phyloP scores from a whole-genome alignment of 2,329 filamentous ascomycete species.

The Sarocladium kiliense region DNA sequence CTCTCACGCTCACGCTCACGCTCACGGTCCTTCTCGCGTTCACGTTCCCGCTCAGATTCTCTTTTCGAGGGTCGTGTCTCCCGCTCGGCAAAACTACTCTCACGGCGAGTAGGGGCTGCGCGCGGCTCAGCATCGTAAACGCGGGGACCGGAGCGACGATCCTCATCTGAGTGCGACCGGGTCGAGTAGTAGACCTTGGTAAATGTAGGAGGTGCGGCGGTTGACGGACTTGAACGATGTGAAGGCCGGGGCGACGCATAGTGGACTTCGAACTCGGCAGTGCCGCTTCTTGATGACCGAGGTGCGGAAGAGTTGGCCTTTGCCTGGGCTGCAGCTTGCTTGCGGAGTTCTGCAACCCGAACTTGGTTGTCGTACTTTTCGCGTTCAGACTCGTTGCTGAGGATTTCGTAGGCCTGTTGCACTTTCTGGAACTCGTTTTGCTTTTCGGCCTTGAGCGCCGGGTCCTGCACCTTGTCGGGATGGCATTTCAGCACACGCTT shows the following conservation, averaged over 20 bases:
- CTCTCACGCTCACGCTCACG: slow-evolving; percentile 23
- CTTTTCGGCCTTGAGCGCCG: slow-evolving; percentile 69
- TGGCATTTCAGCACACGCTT: slow-evolving; percentile 87
- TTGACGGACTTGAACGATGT: slow-evolving; percentile 22
- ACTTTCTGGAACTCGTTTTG: slow-evolving; percentile 87
- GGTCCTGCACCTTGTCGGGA: slow-evolving; percentile 84
- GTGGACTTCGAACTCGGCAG: slow-evolving; percentile 38
- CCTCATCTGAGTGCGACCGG: slow-evolving; percentile 42
- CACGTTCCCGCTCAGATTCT: slow-evolving; percentile 35
- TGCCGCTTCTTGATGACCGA: slow-evolving; percentile 19
- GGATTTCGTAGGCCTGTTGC: slow-evolving; percentile 86
- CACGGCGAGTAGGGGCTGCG: slow-evolving; percentile 26
- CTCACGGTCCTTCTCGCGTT: slow-evolving; percentile 27
- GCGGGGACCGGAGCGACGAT: slow-evolving; percentile 20
- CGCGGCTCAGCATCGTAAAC: slow-evolving; percentile 39
- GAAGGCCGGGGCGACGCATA: not conserved
- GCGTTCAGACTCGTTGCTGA: slow-evolving; percentile 71
- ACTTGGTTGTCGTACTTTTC: slow-evolving; percentile 64
- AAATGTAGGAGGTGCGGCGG: slow-evolving; percentile 25
- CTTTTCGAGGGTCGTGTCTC: slow-evolving; percentile 32
- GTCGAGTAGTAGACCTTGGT: slow-evolving; percentile 31
- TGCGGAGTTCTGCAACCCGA: slow-evolving; percentile 60
- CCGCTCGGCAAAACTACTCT: slow-evolving; percentile 38
- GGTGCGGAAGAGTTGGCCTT: slow-evolving; percentile 39
- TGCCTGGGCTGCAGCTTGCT: slow-evolving; percentile 38